A percentile compares a stretch with the other conserved stretches of the same genome.
These are phyloP conservation scores for Diaporthe aspalathi DNA, from an alignment of 2,329 filamentous ascomycete genomes.

Conservation along the genomic window DNA sequence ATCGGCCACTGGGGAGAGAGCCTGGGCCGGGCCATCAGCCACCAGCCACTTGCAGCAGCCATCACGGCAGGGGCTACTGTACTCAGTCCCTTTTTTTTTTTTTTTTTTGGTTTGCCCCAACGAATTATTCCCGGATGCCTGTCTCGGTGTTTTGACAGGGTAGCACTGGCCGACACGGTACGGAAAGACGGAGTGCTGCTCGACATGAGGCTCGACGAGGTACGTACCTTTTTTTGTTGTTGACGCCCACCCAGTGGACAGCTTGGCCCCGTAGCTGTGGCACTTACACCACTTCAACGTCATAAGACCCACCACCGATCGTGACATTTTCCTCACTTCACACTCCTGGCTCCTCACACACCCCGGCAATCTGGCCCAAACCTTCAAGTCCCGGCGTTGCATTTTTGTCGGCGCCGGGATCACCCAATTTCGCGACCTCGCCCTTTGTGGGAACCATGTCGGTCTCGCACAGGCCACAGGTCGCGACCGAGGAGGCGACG, in stretches of 20 bases:
- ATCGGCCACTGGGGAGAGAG: not conserved
- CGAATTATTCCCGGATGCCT: not conserved
- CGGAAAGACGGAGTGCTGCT: not conserved
- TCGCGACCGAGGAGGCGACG: too few species aligned
- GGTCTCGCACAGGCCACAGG: not conserved
- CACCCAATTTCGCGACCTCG: conserved; percentile 18
- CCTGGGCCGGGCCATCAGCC: conserved; percentile 1
- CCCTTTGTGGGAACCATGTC: conserved; percentile 1
- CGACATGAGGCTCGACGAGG: conserved; percentile 9
- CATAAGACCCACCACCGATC: conserved; percentile 35
- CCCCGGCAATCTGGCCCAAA: not conserved
- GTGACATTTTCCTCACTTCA: not conserved
- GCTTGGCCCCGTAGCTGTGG: not conserved
- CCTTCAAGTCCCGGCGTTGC: not conserved
- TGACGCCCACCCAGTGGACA: too few species aligned
- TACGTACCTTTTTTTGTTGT: not conserved
- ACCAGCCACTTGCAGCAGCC: too few species aligned
- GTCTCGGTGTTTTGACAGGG: not conserved
- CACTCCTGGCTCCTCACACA: not conserved
- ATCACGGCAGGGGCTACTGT: too few species aligned
- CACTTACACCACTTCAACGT: conserved; percentile 36
- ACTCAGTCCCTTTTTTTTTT: not conserved
- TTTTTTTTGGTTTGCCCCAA: too few species aligned
- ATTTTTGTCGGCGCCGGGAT: conserved; percentile 23
- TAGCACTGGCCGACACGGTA: not conserved